Evolutionary conservation across 2,329 filamentous ascomycete species (phyloP), one percentile per base, ranked within the genome.

Genomic region (Verruconis gallopava): DNA sequence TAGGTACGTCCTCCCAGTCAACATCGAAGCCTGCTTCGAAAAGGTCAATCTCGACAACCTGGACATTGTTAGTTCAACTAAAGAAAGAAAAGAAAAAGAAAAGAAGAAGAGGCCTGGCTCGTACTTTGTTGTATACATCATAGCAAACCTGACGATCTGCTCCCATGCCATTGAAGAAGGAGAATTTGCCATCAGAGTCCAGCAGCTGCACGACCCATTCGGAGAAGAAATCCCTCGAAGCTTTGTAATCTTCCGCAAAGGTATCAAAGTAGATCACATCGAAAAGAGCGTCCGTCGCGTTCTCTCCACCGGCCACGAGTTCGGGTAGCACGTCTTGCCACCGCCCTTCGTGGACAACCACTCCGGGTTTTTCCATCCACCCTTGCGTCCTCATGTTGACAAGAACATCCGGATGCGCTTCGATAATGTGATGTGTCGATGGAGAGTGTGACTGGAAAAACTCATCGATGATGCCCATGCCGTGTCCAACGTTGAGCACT

Each of bases 81-180:
- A 5, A 20, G 12, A 32, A 18, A 17, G 19, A 11, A 11, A 11
- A 5, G 18, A 37, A 21, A 3, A 4, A 15, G 13, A 6, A 21
- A 3, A 1, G 38, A 42, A 6, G n/a, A n/a, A n/a, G n/a, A n/a
- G n/a, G n/a, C 6, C 18, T 30, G 4, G 18, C 3, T 43, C 50
- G 37, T 46, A 60, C 85, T 58, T 83, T 85, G 41, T 80, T 83
- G 63, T 96, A 96, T 18, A 98, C 88, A 63, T 96, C 91, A 61
- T 96, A 96, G 62, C 85, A 94, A 47, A 96, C 79, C 59, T 80
- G 79, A 36, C 91, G 71, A 62, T 98, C 91, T 2, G 91, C 91
- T 1, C 91, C 91, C 44, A 96, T 76, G 0, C 91, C 75, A 50
- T 79, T 77, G 57, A 79, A 79, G 61, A 77, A 79, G 21, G 75